Evolutionary conservation across 306 rosid genomes (phyloP), one percentile per base, ranked within the genome.

Genomic region (Vicia villosa): DNA sequence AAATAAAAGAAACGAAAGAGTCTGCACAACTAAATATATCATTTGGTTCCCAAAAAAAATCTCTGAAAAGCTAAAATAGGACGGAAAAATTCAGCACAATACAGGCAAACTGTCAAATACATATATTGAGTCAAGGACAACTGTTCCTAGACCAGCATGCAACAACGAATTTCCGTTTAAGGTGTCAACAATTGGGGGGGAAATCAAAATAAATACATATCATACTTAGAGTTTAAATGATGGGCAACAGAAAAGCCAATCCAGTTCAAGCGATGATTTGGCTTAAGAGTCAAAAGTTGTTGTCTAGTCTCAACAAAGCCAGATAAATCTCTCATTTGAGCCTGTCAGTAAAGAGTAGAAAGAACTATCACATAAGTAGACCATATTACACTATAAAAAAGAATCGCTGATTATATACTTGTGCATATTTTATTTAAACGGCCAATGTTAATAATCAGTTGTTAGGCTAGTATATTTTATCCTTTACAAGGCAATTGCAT

Each of bases 201-300:
- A 28, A 46, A 50, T 50, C 37, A 26, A 66, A 10, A 43, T 36
- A 59, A 66, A 71, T 68, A 11, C 59, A 57, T 74, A 16, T 46
- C 83, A 61, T 94, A 94, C 99, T 88, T 84, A 46, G 91, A 80
- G 80, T 94, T 91, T 87, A 94, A 83, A 80, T 94, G 97, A 74
- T 94, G 96, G 50, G 99, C 74, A 80, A 90, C 97, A 56, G 96
- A 81, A 87, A 94, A 94, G 30, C 97, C 99, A 77, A 94, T 94
- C 99, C 99, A 94, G 78, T 94, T 94, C 99, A 91, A 91, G 81
- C 99, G 99, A 80, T 94, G 99, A 74, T 91, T 94, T 73, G 99
- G 88, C 88, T 94, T 94, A 74, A 94, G 83, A 51, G 89, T 86
- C 83, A 94, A 72, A 73, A 94, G 99, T 70, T 83, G 95, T 63